Base-by-base conservation (phyloP, 805 yeast genomes). In the Metschnikowia borealis region DNA sequence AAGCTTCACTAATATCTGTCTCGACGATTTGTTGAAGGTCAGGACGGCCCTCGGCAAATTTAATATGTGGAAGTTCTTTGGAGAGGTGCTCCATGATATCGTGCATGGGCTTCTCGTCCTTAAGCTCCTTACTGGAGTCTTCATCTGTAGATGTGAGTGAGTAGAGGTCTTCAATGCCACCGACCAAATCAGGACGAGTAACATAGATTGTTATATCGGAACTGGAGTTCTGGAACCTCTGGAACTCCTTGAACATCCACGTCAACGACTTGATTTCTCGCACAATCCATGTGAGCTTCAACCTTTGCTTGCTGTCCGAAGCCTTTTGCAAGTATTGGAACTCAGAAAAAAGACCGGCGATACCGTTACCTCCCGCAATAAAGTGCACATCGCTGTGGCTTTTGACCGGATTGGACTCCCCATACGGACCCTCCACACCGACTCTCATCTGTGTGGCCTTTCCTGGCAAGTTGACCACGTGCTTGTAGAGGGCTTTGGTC, bases 351-450 rank as follows among this genome's bases (percentile, higher is more conserved):
- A 75, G 66, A 20, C 83, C 87, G 0, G 92, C 83, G 46, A 87
- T 71, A 48, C 94, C 94, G 48, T 82, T 82, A 31, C 94, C 92
- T 44, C 89, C 91, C 6, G 91, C 85, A 21, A 86, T 54, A 40
- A 84, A 74, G 6, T 84, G 72, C 5, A 83, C 77, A 50, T 78
- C 75, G 44, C 81, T 78, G 57, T 77, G 84, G 40, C 70, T 67
- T 23, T 70, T 66, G 14, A 81, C 67, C 2, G 83, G 78, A 4
- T 79, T 62, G 2, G 76, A 54, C 37, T 73, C 70, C 2, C 92
- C 88, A 60, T 87, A 86, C 1, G 91, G 90, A 1, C 92, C 92
- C 61, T 86, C 92, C 11, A 72, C 62, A 8, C 63, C 61, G 14
- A 72, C 72, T 48, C 71, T 58, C 37, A 71, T 61, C 20, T 53